Conservation (phyloP, 495 filamentous ascomycete genomes). For the Penicillium paxilli region DNA sequence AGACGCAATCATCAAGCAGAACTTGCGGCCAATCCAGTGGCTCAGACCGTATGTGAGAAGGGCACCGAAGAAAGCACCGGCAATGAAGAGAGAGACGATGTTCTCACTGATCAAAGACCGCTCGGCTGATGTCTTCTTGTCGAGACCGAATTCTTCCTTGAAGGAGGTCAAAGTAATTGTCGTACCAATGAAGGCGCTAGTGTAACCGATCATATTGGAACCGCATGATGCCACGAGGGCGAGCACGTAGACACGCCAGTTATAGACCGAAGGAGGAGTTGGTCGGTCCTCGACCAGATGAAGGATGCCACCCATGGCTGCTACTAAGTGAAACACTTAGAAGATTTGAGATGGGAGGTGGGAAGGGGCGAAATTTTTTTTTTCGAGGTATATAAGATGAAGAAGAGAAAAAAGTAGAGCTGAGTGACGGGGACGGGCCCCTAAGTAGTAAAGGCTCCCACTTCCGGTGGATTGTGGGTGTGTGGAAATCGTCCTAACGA, state of each 20-base stretch:
- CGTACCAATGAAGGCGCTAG: slow-evolving; percentile 69
- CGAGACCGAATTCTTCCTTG: slow-evolving; percentile 55
- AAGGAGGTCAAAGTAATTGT: slow-evolving; percentile 65
- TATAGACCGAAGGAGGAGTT: slow-evolving; percentile 68
- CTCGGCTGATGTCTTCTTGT: slow-evolving; percentile 34
- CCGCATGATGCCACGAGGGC: slow-evolving; percentile 66
- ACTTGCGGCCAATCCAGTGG: slow-evolving; percentile 58
- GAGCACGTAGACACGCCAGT: slow-evolving; percentile 68
- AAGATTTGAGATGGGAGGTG: not conserved
- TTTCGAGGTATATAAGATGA: slow-evolving; percentile 4
- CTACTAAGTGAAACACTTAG: slow-evolving; percentile 23
- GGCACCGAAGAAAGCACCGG: slow-evolving; percentile 69
- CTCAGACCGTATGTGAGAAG: slow-evolving; percentile 58
- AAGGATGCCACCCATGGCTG: slow-evolving; percentile 56
- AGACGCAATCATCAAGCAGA: slow-evolving; percentile 53
- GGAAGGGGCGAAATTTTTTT: slow-evolving; percentile 2
- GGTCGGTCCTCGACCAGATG: slow-evolving; percentile 63
- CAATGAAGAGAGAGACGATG: slow-evolving; percentile 69
- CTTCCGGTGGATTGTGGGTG: slow-evolving; percentile 19
- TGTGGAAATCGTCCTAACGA: slow-evolving; percentile 21
- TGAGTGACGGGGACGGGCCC: slow-evolving; percentile 17
- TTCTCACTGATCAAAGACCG: slow-evolving; percentile 59
- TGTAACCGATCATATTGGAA: slow-evolving; percentile 72
- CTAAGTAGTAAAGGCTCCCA: slow-evolving; percentile 22
- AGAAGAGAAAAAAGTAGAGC: slow-evolving; percentile 2